A percentile compares a stretch with the other conserved stretches of the same genome.
Evolutionary conservation across 805 yeast species (phyloP).

Genomic region (Schizosaccharomyces japonicus): DNA sequence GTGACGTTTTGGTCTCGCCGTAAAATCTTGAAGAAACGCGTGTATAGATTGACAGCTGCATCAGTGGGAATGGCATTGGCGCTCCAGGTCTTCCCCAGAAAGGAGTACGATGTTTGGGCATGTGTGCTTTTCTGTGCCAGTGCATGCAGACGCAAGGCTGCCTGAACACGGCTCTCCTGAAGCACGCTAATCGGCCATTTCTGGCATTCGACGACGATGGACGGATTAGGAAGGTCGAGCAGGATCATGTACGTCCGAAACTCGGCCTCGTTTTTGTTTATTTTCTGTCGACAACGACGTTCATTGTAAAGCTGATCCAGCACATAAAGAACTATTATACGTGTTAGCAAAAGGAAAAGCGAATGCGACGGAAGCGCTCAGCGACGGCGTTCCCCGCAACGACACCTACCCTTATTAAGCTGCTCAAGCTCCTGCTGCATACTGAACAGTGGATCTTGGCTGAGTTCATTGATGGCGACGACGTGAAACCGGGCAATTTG

Average conservation of each 20-base stretch:
- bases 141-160: slow-evolving; percentile 48
- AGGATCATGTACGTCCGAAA: slow-evolving; percentile 70
- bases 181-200: slow-evolving; percentile 35
- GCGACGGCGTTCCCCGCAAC: too few relatives aligned
- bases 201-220: slow-evolving; percentile 53
- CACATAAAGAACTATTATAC: slow-evolving; percentile 72
- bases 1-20: slow-evolving; percentile 25
- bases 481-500: slow-evolving; percentile 73
- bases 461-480: slow-evolving; percentile 62
- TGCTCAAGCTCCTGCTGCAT: slow-evolving; percentile 92
- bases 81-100: too few relatives aligned
- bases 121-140: slow-evolving; percentile 36
- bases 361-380: too few relatives aligned
- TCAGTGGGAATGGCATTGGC: slow-evolving; percentile 24
- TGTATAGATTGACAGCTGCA: slow-evolving; percentile 37
- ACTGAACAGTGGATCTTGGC: slow-evolving; percentile 52
- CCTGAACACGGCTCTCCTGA: slow-evolving; percentile 32
- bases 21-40: slow-evolving; percentile 36
- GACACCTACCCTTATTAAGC: slow-evolving; percentile 23
- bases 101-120: slow-evolving; percentile 6
- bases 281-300: slow-evolving; percentile 42
- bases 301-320: slow-evolving; percentile 69
- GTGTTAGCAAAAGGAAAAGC: neutral
- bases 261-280: slow-evolving; percentile 69
- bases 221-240: slow-evolving; percentile 63